Percentiles rank a stretch among this genome's conserved stretches.
These are phyloP conservation scores for Cercis canadensis DNA, from an alignment of 306 rosid genomes.

Conservation along the genomic window DNA sequence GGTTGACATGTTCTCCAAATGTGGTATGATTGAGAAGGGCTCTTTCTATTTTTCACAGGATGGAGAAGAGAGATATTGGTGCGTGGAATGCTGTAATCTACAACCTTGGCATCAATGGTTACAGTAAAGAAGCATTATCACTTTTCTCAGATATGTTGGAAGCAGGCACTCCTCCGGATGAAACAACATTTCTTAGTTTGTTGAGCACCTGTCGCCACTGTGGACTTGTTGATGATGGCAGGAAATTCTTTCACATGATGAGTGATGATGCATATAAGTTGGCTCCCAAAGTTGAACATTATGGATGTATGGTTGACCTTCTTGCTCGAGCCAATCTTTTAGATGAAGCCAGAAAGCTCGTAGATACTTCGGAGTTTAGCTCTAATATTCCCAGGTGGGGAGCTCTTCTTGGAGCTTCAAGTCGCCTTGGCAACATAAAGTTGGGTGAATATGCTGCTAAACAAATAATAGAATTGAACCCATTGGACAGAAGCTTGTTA, in stretches of 20 bases:
- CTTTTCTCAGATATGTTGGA: not conserved
- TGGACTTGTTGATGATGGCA: not conserved
- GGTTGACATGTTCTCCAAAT: not conserved
- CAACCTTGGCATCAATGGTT: not conserved
- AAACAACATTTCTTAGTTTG: constrained; percentile 2
- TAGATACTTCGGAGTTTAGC: not conserved
- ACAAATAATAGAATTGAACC: not conserved
- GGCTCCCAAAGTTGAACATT: not conserved
- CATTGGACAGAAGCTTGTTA: not conserved
- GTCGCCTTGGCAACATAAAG: not conserved
- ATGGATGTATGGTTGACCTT: not conserved
- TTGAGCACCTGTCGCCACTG: not conserved
- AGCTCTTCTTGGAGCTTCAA: not conserved
- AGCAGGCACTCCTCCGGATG: not conserved
- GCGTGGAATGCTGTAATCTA: not conserved
- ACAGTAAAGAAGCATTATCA: not conserved
- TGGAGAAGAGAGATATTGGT: not conserved
- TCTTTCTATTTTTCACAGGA: not conserved
- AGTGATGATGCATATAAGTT: not conserved
- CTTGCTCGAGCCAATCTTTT: not conserved
- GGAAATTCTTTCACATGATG: not conserved
- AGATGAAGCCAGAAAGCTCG: not conserved
- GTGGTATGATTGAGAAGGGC: not conserved
- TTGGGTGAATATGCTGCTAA: not conserved
- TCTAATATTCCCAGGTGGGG: not conserved